A percentile compares a stretch with the other conserved stretches of the same genome.
These are phyloP conservation scores for Phytophthora crassamura DNA, from an alignment of 352 stramenopile species.

Conservation along the genomic window DNA sequence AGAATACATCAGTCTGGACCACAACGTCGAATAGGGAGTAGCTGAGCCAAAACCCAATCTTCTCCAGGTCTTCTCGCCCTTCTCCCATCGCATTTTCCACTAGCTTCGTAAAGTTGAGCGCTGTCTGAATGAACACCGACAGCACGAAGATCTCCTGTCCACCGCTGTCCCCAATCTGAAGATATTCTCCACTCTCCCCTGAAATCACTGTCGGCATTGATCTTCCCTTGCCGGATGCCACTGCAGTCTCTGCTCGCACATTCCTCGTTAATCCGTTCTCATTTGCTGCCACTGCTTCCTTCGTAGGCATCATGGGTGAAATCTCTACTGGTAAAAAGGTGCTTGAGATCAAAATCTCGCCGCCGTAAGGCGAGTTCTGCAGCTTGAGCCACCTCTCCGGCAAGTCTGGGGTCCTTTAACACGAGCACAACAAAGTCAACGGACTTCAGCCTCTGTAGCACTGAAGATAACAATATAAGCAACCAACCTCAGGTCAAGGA, in stretches of 20 bases:
- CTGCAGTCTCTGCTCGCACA: not conserved
- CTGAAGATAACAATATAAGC: not conserved
- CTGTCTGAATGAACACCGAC: slow-evolving; percentile 59
- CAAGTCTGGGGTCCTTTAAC: slow-evolving; percentile 68
- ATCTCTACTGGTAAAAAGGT: slow-evolving; percentile 35
- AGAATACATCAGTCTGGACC: slow-evolving; percentile 83
- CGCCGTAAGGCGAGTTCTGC: slow-evolving; percentile 72
- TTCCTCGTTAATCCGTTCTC: not conserved
- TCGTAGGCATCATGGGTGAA: not conserved
- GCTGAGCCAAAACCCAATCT: slow-evolving; percentile 76
- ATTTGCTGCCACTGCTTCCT: not conserved
- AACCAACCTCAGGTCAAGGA: slow-evolving; percentile 73
- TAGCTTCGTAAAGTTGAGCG: slow-evolving; percentile 44
- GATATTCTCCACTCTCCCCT: slow-evolving; percentile 49
- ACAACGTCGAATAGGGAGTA: slow-evolving; percentile 88
- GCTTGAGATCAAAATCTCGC: slow-evolving; percentile 70
- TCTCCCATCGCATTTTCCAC: slow-evolving; percentile 31
- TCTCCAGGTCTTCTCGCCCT: slow-evolving; percentile 1
- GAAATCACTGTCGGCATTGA: slow-evolving; percentile 17
- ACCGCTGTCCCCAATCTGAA: slow-evolving; percentile 51
- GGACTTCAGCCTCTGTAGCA: not conserved
- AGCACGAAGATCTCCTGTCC: slow-evolving; percentile 68
- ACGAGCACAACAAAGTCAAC: not conserved
- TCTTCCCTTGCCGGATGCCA: not conserved
- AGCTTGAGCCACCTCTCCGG: slow-evolving; percentile 76